phyloP scores from a whole-genome alignment of 257 asterid species.

The Solanum gracilifrons region DNA sequence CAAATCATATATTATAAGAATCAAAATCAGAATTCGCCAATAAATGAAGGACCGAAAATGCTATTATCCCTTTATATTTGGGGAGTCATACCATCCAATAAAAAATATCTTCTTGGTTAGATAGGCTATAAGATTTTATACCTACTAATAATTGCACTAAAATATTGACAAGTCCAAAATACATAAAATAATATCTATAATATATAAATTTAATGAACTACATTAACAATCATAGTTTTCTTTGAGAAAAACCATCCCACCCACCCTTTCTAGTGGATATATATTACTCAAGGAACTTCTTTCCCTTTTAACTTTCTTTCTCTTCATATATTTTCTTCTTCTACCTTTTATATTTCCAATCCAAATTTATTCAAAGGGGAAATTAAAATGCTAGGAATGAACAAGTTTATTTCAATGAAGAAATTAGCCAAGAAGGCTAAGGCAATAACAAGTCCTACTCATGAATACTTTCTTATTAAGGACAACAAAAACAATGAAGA shows the following conservation, averaged over 20 bases:
- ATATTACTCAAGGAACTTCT: not conserved
- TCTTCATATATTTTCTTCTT: not conserved
- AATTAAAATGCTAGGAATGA: slow-evolving; percentile 35
- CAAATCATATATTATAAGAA: not conserved
- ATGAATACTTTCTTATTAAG: slow-evolving; percentile 24
- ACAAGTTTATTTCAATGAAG: slow-evolving; percentile 50
- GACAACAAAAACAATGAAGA: not conserved
- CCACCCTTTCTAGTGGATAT: not conserved
- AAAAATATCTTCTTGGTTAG: not conserved
- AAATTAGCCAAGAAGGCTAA: slow-evolving; percentile 51
- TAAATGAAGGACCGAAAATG: not conserved
- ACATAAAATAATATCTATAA: not conserved
- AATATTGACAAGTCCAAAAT: not conserved
- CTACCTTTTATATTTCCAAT: not conserved
- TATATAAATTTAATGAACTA: not conserved
- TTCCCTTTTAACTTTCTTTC: not conserved
- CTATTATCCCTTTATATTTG: not conserved
- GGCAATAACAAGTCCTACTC: not conserved
- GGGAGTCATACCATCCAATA: not conserved
- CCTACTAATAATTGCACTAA: not conserved
- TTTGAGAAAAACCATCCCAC: slow-evolving; percentile 18
- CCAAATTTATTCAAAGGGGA: not conserved
- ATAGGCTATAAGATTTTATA: not conserved
- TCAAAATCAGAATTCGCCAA: not conserved
- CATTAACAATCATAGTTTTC: not conserved